These are phyloP conservation scores for Elsinoe ampelina DNA, from an alignment of 2,329 filamentous ascomycete species.

Conservation along the genomic window DNA sequence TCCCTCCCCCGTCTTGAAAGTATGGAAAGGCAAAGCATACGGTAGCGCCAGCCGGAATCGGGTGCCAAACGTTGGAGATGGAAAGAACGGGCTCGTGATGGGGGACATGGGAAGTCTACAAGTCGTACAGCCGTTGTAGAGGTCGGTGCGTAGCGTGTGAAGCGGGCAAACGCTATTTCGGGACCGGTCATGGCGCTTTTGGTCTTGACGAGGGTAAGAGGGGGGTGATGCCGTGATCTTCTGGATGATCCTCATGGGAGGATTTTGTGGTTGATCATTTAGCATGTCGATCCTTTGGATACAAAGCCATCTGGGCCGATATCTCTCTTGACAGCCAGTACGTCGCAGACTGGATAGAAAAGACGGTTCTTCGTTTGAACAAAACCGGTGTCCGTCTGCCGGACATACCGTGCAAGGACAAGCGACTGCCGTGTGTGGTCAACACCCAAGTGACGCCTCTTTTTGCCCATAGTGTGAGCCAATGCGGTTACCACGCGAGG, in stretches of 20 bases:
- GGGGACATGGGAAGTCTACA: background rate
- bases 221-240: constrained; percentile 1
- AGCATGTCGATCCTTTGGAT: background rate
- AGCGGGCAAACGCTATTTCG: constrained; percentile 11
- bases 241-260: background rate
- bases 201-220: background rate
- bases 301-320: too few species aligned
- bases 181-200: background rate
- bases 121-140: constrained; percentile 8
- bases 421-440: too few species aligned
- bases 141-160: constrained; percentile 10
- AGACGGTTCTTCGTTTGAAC: background rate
- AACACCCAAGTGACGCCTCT: background rate
- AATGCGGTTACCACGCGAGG: constrained; percentile 8
- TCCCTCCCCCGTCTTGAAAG: background rate
- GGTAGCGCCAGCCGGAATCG: background rate
- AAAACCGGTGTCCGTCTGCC: too few species aligned
- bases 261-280: too few species aligned
- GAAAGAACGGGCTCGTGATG: background rate
- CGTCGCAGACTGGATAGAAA: constrained; percentile 6
- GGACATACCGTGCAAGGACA: too few species aligned
- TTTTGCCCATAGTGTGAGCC: background rate
- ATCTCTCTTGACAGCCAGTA: background rate
- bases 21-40: background rate
- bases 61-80: background rate